Evolutionary conservation across 2,329 filamentous ascomycete species (phyloP).

Genomic region (Fusarium sp.): DNA sequence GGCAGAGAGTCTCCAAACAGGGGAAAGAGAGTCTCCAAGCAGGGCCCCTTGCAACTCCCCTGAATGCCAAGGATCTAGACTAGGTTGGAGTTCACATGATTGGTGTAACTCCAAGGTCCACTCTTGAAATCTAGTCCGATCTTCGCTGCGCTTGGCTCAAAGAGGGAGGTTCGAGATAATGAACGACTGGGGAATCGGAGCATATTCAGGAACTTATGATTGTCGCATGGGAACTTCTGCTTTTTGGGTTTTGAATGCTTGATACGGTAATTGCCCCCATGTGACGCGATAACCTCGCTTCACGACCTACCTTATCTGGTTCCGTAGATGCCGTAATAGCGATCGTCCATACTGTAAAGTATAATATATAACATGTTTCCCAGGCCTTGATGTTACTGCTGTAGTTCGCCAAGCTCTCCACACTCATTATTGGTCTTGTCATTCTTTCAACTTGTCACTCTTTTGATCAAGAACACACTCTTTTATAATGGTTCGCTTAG

Average conservation of each 20-base stretch:
- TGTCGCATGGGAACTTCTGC: constrained; percentile 16
- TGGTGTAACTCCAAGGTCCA: neutral
- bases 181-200: constrained; percentile 4
- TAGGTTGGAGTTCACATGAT: neutral
- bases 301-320: constrained; percentile 1
- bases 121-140: constrained; percentile 7
- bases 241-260: neutral
- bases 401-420: constrained; percentile 9
- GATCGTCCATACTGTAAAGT: neutral
- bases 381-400: neutral
- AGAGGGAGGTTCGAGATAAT: constrained; percentile 21
- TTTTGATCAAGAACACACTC: neutral
- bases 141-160: constrained; percentile 16
- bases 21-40: neutral
- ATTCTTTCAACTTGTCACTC: constrained; percentile 10
- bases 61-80: constrained; percentile 16
- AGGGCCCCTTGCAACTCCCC: constrained; percentile 1
- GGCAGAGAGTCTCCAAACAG: neutral
- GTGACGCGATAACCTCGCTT: neutral
- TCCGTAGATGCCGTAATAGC: neutral
- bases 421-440: constrained; percentile 5
- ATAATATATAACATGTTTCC: neutral
- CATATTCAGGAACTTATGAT: constrained; percentile 20
- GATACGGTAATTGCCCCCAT: neutral
- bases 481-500: constrained; percentile 27